phyloP scores from a whole-genome alignment of 228 moss, liverwort and hornwort genomes.

The Sphagnum magellanicum region DNA sequence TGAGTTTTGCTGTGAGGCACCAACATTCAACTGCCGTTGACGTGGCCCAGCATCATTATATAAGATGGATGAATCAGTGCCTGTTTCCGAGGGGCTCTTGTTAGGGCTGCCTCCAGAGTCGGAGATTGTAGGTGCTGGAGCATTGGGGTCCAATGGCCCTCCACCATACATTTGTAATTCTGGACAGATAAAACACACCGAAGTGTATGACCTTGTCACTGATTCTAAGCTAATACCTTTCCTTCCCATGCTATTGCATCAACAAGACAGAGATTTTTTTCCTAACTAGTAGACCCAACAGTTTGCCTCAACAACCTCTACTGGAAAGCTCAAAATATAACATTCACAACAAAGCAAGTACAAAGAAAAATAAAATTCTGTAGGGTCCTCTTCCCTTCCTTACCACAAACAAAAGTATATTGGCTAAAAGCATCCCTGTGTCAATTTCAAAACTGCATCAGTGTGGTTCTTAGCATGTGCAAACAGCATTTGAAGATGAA shows the following conservation, averaged over 20 bases:
- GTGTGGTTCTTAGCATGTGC: too few relatives aligned
- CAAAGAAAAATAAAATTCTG: neutral
- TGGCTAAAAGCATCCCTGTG: too few relatives aligned
- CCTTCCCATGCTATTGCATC: neutral
- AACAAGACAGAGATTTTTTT: neutral
- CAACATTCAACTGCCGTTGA: slow-evolving; percentile 22
- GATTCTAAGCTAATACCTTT: neutral
- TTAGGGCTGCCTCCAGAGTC: slow-evolving; percentile 54
- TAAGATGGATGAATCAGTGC: slow-evolving; percentile 23
- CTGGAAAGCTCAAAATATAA: neutral
- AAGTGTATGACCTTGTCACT: neutral
- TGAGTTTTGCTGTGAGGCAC: slow-evolving; percentile 12
- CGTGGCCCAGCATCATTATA: slow-evolving; percentile 17
- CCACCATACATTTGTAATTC: slow-evolving; percentile 86
- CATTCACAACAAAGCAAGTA: neutral
- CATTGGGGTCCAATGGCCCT: slow-evolving; percentile 59
- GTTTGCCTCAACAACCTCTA: too few relatives aligned
- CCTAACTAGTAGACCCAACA: neutral
- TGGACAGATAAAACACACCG: slow-evolving; percentile 18
- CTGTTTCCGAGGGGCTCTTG: slow-evolving; percentile 37
- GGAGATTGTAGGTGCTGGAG: slow-evolving; percentile 35
- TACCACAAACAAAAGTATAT: too few relatives aligned
- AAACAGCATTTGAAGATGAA: too few relatives aligned
- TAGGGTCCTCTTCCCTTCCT: too few relatives aligned
- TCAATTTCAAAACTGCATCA: too few relatives aligned